Evolutionary conservation across 192 early-diverging fungal genomes (phyloP).

Genomic region (Coemansia sp.): DNA sequence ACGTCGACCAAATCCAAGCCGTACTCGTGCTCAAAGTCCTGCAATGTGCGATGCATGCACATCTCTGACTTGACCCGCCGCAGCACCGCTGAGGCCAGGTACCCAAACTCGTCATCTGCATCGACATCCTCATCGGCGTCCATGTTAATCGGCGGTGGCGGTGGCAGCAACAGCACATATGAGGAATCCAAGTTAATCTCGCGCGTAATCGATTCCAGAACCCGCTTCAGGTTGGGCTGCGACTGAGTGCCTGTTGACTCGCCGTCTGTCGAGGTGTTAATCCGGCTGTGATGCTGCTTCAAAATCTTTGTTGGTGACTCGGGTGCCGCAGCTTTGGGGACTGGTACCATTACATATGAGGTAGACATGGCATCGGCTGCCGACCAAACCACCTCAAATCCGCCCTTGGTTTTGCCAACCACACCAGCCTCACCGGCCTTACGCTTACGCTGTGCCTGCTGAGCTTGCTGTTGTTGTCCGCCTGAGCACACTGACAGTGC

Average conservation of each 20-base stretch:
- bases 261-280: slow-evolving; percentile 14
- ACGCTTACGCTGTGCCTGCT: slow-evolving; percentile 42
- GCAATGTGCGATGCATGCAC: slow-evolving; percentile 45
- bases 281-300: slow-evolving; percentile 39
- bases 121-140: slow-evolving; percentile 28
- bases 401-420: slow-evolving; percentile 51
- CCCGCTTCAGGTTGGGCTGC: slow-evolving; percentile 53
- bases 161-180: slow-evolving; percentile 50
- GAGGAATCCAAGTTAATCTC: slow-evolving; percentile 56
- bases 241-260: slow-evolving; percentile 49
- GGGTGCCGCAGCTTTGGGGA: slow-evolving; percentile 36
- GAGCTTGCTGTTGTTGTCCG: not conserved
- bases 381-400: slow-evolving; percentile 55
- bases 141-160: slow-evolving; percentile 44
- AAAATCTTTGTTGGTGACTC: slow-evolving; percentile 54
- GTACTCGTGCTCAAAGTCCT: slow-evolving; percentile 52
- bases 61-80: slow-evolving; percentile 50
- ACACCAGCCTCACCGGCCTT: slow-evolving; percentile 52
- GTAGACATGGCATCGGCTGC: slow-evolving; percentile 44
- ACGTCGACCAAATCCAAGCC: slow-evolving; percentile 32
- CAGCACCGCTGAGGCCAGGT: slow-evolving; percentile 31
- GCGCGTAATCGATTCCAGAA: slow-evolving; percentile 51
- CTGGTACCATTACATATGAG: slow-evolving; percentile 54
- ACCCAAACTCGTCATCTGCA: slow-evolving; percentile 53
- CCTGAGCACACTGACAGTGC: slow-evolving; percentile 2